Base-by-base conservation (phyloP, 345 rosid genomes). In the Moringa oleifera region DNA sequence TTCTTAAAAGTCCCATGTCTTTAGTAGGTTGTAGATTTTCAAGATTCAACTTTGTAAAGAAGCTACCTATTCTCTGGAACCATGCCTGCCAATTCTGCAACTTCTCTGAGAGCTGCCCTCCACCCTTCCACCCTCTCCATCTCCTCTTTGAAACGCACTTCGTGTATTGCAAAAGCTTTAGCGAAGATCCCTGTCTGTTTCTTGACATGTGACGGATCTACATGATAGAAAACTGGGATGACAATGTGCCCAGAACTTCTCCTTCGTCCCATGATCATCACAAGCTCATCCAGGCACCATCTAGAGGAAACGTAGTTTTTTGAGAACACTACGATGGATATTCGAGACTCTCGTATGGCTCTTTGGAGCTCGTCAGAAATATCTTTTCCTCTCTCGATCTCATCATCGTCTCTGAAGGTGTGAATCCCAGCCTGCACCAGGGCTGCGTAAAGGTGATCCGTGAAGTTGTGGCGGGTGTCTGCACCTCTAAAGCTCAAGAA, bases 401-500 rank as follows among this genome's bases (percentile, higher is more conserved):
- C 62, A 18, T 10, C 28, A 23, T 71, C 70, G 25, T 71, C 70
- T 18, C 25, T 20, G 22, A 65, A 65, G 7, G 54, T 3, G n/a
- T 13, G 0, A 36, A 71, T 54, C 33, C 75, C 75, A 47, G 56
- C 75, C 0, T 33, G 33, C 0, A 0, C 21, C 49, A 71, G 70
- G 18, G 66, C 66, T 0, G 47, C 13, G 50, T 51, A 1, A 11
- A 65, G 58, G 61, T 71, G 70, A 25, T 69, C 51, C 13, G 61
- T 1, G 16, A 71, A 71, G 10, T 0, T 28, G 11, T 0, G 53
- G 3, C 74, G 74, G 20, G 65, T 63, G 49, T 65, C 70, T 7
- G 8, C 0, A 7, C 75, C 75, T 59, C 75, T 65, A 23, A 65
- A 71, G 0, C 70, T 71, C 18, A 71, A 61, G 62, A 71, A 71